Evolutionary conservation across 805 yeast species (phyloP).

Genomic region (Lipomyces sp.): DNA sequence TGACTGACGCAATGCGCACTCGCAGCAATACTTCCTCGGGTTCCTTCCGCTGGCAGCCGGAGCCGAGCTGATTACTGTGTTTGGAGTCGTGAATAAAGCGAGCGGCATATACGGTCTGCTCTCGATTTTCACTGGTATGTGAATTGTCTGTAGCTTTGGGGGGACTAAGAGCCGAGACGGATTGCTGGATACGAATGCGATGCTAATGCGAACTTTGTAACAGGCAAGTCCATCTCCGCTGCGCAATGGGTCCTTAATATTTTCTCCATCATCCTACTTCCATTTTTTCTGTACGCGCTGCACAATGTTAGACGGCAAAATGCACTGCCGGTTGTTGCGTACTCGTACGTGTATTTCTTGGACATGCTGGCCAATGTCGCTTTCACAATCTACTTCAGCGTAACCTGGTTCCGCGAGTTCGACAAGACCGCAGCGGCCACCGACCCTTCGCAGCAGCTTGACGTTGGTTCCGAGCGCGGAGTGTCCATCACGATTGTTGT

Average conservation of each 20-base stretch:
- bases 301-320: slow-evolving; percentile 51
- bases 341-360: slow-evolving; percentile 56
- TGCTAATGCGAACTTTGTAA: background rate
- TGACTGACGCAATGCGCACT: too few relatives aligned
- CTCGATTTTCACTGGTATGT: slow-evolving; percentile 63
- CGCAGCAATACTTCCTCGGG: slow-evolving; percentile 49
- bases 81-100: slow-evolving; percentile 80
- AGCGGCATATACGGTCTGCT: slow-evolving; percentile 84
- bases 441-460: slow-evolving; percentile 13
- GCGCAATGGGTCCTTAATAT: slow-evolving; percentile 80
- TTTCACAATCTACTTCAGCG: slow-evolving; percentile 70
- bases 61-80: slow-evolving; percentile 72
- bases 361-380: slow-evolving; percentile 67
- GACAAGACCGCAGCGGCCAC: slow-evolving; percentile 6
- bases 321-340: slow-evolving; percentile 59
- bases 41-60: slow-evolving; percentile 78
- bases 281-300: slow-evolving; percentile 62
- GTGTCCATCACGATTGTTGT: slow-evolving; percentile 30
- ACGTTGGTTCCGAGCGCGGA: slow-evolving; percentile 27
- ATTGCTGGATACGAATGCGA: background rate
- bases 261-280: slow-evolving; percentile 58
- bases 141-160: background rate
- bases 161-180: background rate
- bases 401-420: slow-evolving; percentile 59
- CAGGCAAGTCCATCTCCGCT: slow-evolving; percentile 75